These are phyloP conservation scores for Mucor lusitanicus DNA, from an alignment of 371 early-diverging fungal species.

Conservation along the genomic window DNA sequence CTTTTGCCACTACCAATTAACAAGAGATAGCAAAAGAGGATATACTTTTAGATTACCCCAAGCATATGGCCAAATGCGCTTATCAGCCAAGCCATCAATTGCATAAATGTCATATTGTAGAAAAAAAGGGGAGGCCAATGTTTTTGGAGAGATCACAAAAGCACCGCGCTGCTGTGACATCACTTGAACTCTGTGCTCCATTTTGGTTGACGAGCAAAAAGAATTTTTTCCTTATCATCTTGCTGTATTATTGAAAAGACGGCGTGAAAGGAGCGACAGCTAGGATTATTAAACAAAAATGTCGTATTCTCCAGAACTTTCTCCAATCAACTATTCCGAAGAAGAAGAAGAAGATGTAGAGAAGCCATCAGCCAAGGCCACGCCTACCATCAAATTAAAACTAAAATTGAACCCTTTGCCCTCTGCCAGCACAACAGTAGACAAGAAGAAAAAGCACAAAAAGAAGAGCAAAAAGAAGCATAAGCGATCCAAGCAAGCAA, in stretches of 20 bases:
- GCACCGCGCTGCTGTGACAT: too few relatives aligned
- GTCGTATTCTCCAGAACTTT: slow-evolving; percentile 40
- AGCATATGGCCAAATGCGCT: too few relatives aligned
- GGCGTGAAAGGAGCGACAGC: neutral
- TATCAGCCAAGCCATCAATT: too few relatives aligned
- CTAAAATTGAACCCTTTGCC: slow-evolving; percentile 42
- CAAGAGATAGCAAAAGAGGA: too few relatives aligned
- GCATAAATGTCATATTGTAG: too few relatives aligned
- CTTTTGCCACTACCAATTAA: too few relatives aligned
- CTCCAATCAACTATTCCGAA: slow-evolving; percentile 27
- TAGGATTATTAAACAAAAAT: slow-evolving; percentile 15
- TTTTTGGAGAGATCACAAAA: too few relatives aligned
- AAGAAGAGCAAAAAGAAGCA: slow-evolving; percentile 49
- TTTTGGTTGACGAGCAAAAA: neutral
- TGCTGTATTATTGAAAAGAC: neutral
- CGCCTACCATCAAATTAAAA: slow-evolving; percentile 35
- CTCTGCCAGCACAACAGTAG: slow-evolving; percentile 1
- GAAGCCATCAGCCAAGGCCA: slow-evolving; percentile 16
- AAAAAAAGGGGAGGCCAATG: too few relatives aligned
- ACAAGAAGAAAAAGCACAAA: slow-evolving; percentile 39
- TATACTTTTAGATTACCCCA: too few relatives aligned
- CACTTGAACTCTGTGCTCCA: too few relatives aligned
- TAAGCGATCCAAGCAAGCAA: slow-evolving; percentile 22
- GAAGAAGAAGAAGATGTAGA: slow-evolving; percentile 11
- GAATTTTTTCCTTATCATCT: neutral